phyloP scores from a whole-genome alignment of 2,329 filamentous ascomycete species.

The Penicillium sp. region DNA sequence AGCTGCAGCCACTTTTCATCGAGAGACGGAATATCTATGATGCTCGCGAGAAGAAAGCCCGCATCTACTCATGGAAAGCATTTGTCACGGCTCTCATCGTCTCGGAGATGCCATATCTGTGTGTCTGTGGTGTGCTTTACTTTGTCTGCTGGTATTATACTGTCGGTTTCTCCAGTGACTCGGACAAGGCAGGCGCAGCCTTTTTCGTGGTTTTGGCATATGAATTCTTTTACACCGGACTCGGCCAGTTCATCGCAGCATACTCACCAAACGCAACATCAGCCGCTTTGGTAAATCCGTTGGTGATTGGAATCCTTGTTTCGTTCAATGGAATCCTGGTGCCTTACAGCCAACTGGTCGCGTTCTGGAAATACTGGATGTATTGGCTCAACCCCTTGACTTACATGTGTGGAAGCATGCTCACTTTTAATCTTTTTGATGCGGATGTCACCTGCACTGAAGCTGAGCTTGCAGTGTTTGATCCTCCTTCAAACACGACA shows the following conservation, averaged over 20 bases:
- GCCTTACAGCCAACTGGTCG: conserved; percentile 7
- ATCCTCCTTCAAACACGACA: neutral
- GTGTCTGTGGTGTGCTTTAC: neutral
- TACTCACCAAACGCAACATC: neutral
- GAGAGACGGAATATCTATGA: conserved; percentile 10
- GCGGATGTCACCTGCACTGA: neutral
- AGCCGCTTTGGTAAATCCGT: neutral
- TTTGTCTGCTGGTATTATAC: neutral
- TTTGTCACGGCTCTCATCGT: conserved; percentile 10
- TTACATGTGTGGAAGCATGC: conserved; percentile 10
- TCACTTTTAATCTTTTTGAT: conserved; percentile 33
- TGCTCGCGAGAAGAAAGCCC: conserved; percentile 14
- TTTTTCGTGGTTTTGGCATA: neutral
- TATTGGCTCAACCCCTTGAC: conserved; percentile 14
- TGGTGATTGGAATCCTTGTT: neutral
- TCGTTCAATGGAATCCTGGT: conserved; percentile 14
- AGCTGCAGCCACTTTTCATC: conserved; percentile 13
- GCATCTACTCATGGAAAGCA: conserved; percentile 10
- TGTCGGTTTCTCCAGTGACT: neutral
- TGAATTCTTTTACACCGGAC: neutral
- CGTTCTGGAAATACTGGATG: conserved; percentile 16
- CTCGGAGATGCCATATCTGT: neutral
- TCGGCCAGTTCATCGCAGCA: neutral
- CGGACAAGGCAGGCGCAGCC: neutral
- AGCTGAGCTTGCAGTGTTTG: neutral